Percentiles rank a stretch among this genome's conserved stretches.
These are phyloP conservation scores for Pythium coloratum DNA, from an alignment of 352 stramenopile species.

Conservation along the genomic window DNA sequence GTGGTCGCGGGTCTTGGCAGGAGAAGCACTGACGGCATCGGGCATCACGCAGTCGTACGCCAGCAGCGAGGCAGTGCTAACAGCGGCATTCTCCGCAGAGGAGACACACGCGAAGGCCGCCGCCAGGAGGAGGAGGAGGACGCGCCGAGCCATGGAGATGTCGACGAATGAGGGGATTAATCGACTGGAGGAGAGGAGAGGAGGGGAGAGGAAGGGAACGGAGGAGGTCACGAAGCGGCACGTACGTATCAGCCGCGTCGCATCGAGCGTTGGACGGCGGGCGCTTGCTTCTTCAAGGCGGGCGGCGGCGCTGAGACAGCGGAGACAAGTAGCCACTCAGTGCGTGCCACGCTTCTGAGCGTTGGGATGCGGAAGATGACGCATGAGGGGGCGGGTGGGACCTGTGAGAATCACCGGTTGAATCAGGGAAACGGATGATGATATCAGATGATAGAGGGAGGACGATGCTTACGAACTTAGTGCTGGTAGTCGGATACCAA, in stretches of 20 bases:
- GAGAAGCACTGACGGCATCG: not conserved
- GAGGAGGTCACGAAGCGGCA: not conserved
- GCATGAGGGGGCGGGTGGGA: conserved; percentile 12
- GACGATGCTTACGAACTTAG: not conserved
- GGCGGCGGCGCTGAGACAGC: not conserved
- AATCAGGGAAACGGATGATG: conserved; percentile 18
- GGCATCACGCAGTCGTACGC: conserved; percentile 15
- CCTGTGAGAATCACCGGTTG: conserved; percentile 12
- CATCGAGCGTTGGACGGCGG: not conserved
- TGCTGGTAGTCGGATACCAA: not conserved
- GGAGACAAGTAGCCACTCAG: not conserved
- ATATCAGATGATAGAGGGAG: conserved; percentile 9
- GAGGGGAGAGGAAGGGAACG: not conserved
- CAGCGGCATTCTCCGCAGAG: not conserved
- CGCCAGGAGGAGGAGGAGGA: not conserved
- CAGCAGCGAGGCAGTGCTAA: conserved; percentile 7
- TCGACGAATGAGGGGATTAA: not conserved
- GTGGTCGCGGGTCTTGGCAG: not conserved
- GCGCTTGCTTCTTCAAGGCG: not conserved
- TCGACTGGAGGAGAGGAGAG: not conserved
- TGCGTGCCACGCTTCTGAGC: not conserved
- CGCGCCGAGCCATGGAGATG: not conserved
- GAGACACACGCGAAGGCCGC: not conserved
- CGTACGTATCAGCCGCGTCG: not conserved
- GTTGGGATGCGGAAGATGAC: conserved; percentile 1